Percentiles rank a stretch among this genome's conserved stretches.
phyloP scores from a whole-genome alignment of 2,329 filamentous ascomycete genomes.

The Ilyonectria sp. region DNA sequence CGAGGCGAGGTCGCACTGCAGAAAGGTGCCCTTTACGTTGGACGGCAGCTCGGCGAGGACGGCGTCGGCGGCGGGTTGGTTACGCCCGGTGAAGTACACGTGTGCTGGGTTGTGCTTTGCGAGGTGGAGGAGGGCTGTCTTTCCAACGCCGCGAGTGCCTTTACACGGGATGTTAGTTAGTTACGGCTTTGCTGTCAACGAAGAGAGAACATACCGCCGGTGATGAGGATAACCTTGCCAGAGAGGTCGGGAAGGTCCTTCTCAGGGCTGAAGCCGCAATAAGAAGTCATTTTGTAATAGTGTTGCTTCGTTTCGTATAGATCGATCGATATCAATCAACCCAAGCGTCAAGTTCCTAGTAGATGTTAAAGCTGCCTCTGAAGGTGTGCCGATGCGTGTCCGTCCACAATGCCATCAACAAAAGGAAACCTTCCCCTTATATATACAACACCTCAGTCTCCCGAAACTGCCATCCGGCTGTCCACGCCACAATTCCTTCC shows the following conservation, averaged over 20 bases:
- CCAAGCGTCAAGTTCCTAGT: not conserved
- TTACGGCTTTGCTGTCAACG: not conserved
- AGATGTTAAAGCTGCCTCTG: not conserved
- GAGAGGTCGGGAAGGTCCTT: slow-evolving; percentile 61
- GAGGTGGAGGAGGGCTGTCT: slow-evolving; percentile 47
- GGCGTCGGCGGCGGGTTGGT: slow-evolving; percentile 58
- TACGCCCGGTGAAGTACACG: slow-evolving; percentile 70
- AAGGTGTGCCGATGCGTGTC: not conserved
- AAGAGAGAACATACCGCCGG: slow-evolving; percentile 58
- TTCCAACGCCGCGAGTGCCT: slow-evolving; percentile 56
- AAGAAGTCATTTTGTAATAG: slow-evolving; percentile 33
- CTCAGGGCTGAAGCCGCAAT: slow-evolving; percentile 53
- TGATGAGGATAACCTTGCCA: slow-evolving; percentile 66
- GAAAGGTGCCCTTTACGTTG: slow-evolving; percentile 44
- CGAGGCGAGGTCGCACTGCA: slow-evolving; percentile 66
- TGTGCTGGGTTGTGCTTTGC: slow-evolving; percentile 62
- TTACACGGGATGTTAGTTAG: slow-evolving; percentile 24
- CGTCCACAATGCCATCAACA: not conserved
- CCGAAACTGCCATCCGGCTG: not conserved
- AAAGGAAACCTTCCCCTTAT: not conserved
- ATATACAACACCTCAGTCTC: not conserved
- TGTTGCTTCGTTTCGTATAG: not conserved
- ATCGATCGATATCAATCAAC: not conserved
- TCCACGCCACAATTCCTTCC: not conserved
- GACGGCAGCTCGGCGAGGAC: slow-evolving; percentile 57